These are phyloP conservation scores for Obba rivulosa DNA, from an alignment of 768 basidiomycete species.

Conservation along the genomic window DNA sequence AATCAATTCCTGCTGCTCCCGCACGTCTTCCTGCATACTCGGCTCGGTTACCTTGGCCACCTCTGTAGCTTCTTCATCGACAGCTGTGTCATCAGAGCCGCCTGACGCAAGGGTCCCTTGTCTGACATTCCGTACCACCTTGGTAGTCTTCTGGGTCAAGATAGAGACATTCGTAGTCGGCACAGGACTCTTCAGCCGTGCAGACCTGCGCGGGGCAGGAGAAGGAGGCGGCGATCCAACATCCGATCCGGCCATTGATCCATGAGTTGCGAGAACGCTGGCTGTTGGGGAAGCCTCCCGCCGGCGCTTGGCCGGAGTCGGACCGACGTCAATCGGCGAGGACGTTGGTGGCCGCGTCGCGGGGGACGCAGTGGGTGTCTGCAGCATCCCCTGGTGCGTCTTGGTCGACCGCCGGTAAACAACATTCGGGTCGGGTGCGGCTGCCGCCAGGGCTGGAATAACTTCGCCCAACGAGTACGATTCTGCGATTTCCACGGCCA, in stretches of 20 bases:
- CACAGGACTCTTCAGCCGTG: constrained; percentile 37
- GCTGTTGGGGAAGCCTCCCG: constrained; percentile 49
- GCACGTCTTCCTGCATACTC: constrained; percentile 65
- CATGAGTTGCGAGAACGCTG: constrained; percentile 7
- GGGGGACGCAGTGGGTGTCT: constrained; percentile 28
- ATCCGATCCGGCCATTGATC: constrained; percentile 24
- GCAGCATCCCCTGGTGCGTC: constrained; percentile 27
- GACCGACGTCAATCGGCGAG: constrained; percentile 16
- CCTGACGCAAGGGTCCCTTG: constrained; percentile 39
- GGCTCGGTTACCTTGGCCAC: constrained; percentile 49
- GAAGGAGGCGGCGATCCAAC: constrained; percentile 2
- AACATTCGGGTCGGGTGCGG: constrained; percentile 70
- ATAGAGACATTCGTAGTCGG: constrained; percentile 34
- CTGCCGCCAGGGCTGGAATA: constrained; percentile 61
- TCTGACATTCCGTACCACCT: constrained; percentile 30
- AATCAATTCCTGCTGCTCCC: constrained; percentile 75
- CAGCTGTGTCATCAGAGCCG: constrained; percentile 57
- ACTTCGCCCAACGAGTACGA: constrained; percentile 59
- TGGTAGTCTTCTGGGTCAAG: constrained; percentile 26
- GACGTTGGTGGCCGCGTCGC: constrained; percentile 36
- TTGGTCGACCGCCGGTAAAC: constrained; percentile 71
- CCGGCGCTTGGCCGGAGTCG: constrained; percentile 57
- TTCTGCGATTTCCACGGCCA: constrained; percentile 65
- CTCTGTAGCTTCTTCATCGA: constrained; percentile 48
- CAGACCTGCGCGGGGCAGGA: constrained; percentile 35